Evolutionary conservation across 2,329 filamentous ascomycete genomes (phyloP).

Genomic region (Diplodia scrobiculata): DNA sequence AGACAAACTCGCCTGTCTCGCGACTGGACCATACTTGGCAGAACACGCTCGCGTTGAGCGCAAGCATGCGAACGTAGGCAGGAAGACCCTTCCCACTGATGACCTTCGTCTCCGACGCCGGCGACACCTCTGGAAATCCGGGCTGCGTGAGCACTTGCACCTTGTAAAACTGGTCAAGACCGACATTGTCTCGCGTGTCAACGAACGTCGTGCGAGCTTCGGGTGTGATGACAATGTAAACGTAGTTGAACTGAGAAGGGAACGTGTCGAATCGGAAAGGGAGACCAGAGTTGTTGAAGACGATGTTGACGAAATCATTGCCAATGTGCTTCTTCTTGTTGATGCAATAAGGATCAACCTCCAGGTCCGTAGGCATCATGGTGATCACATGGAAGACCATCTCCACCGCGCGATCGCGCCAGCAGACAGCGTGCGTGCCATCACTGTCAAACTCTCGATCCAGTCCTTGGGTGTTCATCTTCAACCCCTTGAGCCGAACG

Average conservation of each 20-base stretch:
- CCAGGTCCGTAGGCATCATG: conserved; percentile 89
- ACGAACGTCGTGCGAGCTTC: conserved; percentile 77
- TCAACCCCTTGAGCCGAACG: conserved; percentile 78
- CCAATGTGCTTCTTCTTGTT: conserved; percentile 94
- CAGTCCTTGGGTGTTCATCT: conserved; percentile 90
- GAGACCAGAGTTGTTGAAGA: conserved; percentile 94
- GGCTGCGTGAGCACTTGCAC: conserved; percentile 87
- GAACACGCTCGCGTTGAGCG: conserved; percentile 92
- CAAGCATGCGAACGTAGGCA: conserved; percentile 81
- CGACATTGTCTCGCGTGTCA: conserved; percentile 43
- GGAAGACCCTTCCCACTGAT: conserved; percentile 80
- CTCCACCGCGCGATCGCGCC: conserved; percentile 92
- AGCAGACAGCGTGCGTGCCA: conserved; percentile 86
- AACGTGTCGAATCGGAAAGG: conserved; percentile 90
- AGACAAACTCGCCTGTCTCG: conserved; percentile 78
- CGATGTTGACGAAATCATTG: conserved; percentile 96
- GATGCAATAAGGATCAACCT: conserved; percentile 70
- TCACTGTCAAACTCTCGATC: conserved; percentile 77
- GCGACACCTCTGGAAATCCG: conserved; percentile 88
- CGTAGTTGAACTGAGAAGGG: conserved; percentile 91
- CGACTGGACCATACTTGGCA: conserved; percentile 83
- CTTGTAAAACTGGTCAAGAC: conserved; percentile 68
- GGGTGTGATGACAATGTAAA: conserved; percentile 93
- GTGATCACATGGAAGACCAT: conserved; percentile 95
- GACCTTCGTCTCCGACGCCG: conserved; percentile 85